Percentiles rank a stretch among this genome's conserved stretches.
Conservation (phyloP, 78 protist species). For the Polysphondylium violaceum region DNA sequence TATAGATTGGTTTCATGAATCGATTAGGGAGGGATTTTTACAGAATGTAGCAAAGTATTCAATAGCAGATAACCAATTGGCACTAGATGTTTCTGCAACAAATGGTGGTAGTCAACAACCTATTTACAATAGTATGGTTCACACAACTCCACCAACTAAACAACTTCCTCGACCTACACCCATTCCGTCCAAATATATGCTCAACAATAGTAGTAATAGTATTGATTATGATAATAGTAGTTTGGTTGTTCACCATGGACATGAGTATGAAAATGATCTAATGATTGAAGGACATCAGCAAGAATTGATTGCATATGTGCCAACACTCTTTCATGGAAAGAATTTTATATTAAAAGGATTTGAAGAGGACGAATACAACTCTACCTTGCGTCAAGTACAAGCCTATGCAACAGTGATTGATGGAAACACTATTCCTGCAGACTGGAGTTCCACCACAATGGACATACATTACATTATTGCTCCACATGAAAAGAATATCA, state of each 20-base stretch:
- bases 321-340: not conserved
- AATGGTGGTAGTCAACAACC: not conserved
- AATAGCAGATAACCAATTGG: not conserved
- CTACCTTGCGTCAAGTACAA: not conserved
- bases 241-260: not conserved
- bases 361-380: not conserved
- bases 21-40: not conserved
- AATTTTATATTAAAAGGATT: not conserved
- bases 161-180: not conserved
- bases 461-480: slow-evolving; percentile 3
- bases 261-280: not conserved
- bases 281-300: not conserved
- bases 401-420: not conserved
- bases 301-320: not conserved
- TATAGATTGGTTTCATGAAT: not conserved
- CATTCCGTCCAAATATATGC: not conserved
- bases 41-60: not conserved
- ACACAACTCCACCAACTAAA: not conserved
- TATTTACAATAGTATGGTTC: not conserved
- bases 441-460: slow-evolving; percentile 13
- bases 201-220: not conserved
- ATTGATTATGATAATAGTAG: not conserved
- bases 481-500: slow-evolving; percentile 23
- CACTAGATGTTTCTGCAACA: not conserved
- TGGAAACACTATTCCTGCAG: not conserved